Conservation (phyloP, 2,329 filamentous ascomycete genomes). For the Leptographium lundbergii region DNA sequence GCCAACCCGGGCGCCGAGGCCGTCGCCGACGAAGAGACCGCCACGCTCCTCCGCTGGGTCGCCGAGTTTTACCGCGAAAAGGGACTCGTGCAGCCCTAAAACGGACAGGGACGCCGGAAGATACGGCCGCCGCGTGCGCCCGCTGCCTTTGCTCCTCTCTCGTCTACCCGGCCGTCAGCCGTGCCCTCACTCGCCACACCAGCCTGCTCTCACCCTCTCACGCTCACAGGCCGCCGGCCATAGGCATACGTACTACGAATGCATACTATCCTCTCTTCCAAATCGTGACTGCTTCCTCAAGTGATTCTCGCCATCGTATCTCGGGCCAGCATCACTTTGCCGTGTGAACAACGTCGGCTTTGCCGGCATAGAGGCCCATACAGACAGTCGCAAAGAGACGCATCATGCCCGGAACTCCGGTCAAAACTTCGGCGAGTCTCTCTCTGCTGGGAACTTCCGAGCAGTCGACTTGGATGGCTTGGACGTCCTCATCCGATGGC, state of each 20-base stretch:
- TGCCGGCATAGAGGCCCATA: neutral
- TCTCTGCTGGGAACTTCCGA: neutral
- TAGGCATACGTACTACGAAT: neutral
- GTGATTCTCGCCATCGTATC: too few relatives aligned
- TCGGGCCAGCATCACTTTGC: too few relatives aligned
- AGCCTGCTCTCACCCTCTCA: neutral
- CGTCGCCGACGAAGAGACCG: conserved; percentile 36
- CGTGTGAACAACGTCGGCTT: too few relatives aligned
- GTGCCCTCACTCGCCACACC: neutral
- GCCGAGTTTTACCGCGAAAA: conserved; percentile 30
- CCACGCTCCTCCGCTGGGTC: conserved; percentile 40
- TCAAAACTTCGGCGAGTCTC: neutral
- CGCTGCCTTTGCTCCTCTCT: neutral
- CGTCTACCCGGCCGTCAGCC: neutral
- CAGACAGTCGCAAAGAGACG: too few relatives aligned
- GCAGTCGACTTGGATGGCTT: neutral
- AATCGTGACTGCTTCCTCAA: too few relatives aligned
- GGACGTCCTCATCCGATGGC: neutral
- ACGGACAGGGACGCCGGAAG: neutral
- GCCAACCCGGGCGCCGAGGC: conserved; percentile 35
- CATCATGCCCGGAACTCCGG: neutral
- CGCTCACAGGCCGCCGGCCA: neutral
- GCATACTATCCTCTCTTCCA: too few relatives aligned
- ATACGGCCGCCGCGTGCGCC: too few relatives aligned
- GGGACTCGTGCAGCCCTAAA: conserved; percentile 5